Base-by-base conservation (phyloP, 2,329 filamentous ascomycete species). In the Teratosphaeria pseudoeucalypti region DNA sequence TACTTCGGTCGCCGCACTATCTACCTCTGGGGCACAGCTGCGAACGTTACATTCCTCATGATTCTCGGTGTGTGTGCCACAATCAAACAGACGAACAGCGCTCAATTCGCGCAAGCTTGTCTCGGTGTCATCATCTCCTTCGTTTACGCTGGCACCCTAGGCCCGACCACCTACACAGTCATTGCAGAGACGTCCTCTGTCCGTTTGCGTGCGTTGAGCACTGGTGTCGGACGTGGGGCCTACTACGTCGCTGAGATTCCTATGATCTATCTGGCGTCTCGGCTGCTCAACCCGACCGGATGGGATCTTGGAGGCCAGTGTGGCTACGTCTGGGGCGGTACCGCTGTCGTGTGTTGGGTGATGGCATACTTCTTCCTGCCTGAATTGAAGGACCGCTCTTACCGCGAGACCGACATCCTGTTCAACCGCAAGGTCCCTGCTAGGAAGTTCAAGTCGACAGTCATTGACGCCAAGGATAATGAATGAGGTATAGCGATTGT, bases 41-140 rank as follows among this genome's bases (percentile, higher is more conserved):
- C 58, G 19, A 65, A 80, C 34, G 73, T 78, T 32, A 56, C 60
- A n/a, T 52, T 69, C 23, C 64, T 70, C 16, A 57, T 69, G 54
- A 57, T 67, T 34, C 62, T 69, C 14, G 68, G 68, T 39, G n/a
- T 52, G 23, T 67, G 54, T 60, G 59, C 56, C 65, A 63, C 37
- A 55, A 61, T 5, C 52, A 60, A 49, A 57, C 59, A 65, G 55
- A 61, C 49, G 56, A 58, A 56, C n/a, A n/a, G 59, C 5, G 62
- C 62, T 7, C 61, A 60, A 27, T 81, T 52, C 76, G 77, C 34
- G 65, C 74, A 62, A 1, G 81, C 79, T 2, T 73, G 76, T 2
- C 69, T 83, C 66, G 71, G 83, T 3, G 74, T 84, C 52, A 67
- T 81, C 47, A 82, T 81, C 78, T 66, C 67, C 6, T 65, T 71